Evolutionary conservation across 192 early-diverging fungal genomes (phyloP), one percentile per base, ranked within the genome.

Genomic region (Linnemannia exigua): DNA sequence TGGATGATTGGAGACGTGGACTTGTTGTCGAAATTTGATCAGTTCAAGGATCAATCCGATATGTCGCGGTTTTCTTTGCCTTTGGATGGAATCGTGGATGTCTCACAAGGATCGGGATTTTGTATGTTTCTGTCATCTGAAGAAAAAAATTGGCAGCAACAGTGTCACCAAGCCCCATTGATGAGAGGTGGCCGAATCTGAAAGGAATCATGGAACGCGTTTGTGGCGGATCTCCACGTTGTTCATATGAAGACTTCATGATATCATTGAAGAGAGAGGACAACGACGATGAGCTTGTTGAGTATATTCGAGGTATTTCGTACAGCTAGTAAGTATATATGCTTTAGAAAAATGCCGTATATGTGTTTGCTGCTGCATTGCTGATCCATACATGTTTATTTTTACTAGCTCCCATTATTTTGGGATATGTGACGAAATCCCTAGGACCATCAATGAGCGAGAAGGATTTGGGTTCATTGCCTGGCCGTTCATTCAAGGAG

Each of bases 301-400:
- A 63, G 19, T 76, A 76, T 67, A n/a, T 76, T 31, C 75, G 38
- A 20, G 66, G 19, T 25, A 67, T 76, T n/a, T 31, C n/a, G 15
- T 76, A 50, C 58, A 28, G 35, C 33, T 68, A 76, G 66, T 76
- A 76, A 67, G 75, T 68, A 50, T 50, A 12, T 50, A n/a, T n/a
- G n/a, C 17, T 50, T 50, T 50, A 19, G 20, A 47, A 7, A 35
- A 75, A 15, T 3, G 58, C 1, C 0, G 36, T 3, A 16, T 75
- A 1, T 66, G 63, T 6, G 25, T 25, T 5, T 50, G 36, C 61
- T 66, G 17, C 16, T 17, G 48, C 48, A 50, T 50, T 50, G 20
- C 48, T 50, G 48, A 50, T 50, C 48, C 15, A 50, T 50, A 50
- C 48, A 50, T 50, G 48, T 50, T 50, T 50, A 50, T 17, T 46